Base-by-base conservation (phyloP, 2,329 filamentous ascomycete species). In the Delphinella strobiligena region DNA sequence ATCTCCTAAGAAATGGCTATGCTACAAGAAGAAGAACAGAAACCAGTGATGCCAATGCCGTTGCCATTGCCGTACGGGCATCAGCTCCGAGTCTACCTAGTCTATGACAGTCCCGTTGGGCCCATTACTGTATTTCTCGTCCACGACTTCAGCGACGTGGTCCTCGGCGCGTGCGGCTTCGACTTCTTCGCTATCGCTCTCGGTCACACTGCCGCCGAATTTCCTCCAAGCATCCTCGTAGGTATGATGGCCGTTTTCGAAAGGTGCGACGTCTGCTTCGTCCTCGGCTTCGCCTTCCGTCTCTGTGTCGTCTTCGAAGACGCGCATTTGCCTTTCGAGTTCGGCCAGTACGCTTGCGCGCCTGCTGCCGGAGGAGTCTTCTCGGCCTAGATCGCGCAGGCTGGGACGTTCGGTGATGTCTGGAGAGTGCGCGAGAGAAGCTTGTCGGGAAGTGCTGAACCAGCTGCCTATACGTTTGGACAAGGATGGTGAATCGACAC, bases 231-330 rank as follows among this genome's bases (percentile, higher is more conserved):
- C 40, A 10, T 22, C 19, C 22, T 30, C 22, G 5, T 5, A 8
- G 19, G 10, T 10, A 10, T 14, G 14, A n/a, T 38, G 22, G 14
- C 27, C 37, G 15, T 31, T 9, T 18, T 31, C 30, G n/a, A n/a
- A n/a, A 8, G 36, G 32, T 10, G 24, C 33, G 16, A 35, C 36
- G 19, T 36, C 31, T 4, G 29, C 38, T n/a, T 51, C 44, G 10
- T 46, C 40, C 18, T 50, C 53, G 10, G 41, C 46, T 37, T 56
- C 55, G 16, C 36, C 34, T 4, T 57, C 60, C 3, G 49, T 49
- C 5, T 46, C 47, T 11, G 47, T 46, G 43, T 68, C 65, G 44
- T 67, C 64, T 37, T 62, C 62, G 46, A 71, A 67, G 0, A 69
- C 66, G 12, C 60, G 52, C 38, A 60, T 65, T 47, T 69, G 66